phyloP scores from a whole-genome alignment of 176 grass and related monocot genomes.

The Typha latifolia region DNA sequence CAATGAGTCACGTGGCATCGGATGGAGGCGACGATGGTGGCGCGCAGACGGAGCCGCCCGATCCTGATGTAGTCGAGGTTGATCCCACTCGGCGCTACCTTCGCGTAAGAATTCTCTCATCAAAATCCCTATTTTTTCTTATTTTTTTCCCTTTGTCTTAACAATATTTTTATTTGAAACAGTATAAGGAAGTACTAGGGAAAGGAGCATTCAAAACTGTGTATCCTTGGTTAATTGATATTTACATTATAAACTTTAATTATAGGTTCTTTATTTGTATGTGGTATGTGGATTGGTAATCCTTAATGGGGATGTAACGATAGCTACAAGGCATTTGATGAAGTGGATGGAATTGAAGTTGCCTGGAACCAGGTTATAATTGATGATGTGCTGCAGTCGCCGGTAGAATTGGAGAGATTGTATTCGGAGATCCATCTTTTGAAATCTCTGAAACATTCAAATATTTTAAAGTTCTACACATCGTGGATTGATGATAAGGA shows the following conservation, averaged over 20 bases:
- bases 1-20: neutral
- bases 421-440: constrained; percentile 27
- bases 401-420: constrained; percentile 32
- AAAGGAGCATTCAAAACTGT: constrained; percentile 39
- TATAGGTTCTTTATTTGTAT: neutral
- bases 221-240: constrained; percentile 24
- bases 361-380: constrained; percentile 41
- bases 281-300: constrained; percentile 2
- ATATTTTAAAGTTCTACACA: constrained; percentile 34
- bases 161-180: neutral
- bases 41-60: constrained; percentile 27
- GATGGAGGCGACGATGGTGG: constrained; percentile 11
- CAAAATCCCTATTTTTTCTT: neutral
- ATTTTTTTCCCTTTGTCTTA: neutral
- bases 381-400: constrained; percentile 31
- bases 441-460: constrained; percentile 32
- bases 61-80: constrained; percentile 35
- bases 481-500: constrained; percentile 41
- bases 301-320: constrained; percentile 5
- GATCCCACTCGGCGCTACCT: constrained; percentile 40
- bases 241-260: neutral
- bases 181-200: constrained; percentile 41
- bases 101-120: constrained; percentile 19
- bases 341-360: constrained; percentile 45
- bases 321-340: constrained; percentile 55